phyloP scores from a whole-genome alignment of 768 basidiomycete species.

The Solioccasus polychromus region DNA sequence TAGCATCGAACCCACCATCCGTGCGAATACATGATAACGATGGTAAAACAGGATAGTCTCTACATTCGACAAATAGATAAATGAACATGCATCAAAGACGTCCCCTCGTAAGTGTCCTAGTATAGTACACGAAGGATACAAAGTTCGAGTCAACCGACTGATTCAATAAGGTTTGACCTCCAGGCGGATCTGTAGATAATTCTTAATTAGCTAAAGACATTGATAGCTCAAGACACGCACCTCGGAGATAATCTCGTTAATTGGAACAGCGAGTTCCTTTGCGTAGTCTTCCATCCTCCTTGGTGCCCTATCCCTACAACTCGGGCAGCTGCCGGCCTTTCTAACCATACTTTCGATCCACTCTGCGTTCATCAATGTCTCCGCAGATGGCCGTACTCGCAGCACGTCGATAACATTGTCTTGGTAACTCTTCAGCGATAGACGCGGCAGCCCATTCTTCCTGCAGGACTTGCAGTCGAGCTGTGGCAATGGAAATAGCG shows the following conservation, averaged over 20 bases:
- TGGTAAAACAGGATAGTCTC: not conserved
- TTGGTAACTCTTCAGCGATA: constrained; percentile 31
- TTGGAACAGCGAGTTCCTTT: constrained; percentile 26
- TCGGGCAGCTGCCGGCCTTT: constrained; percentile 29
- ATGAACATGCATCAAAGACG: constrained; percentile 6
- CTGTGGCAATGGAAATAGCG: constrained; percentile 28
- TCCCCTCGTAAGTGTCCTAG: not conserved
- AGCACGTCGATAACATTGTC: constrained; percentile 33
- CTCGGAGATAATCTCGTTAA: constrained; percentile 28
- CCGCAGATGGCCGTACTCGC: constrained; percentile 31
- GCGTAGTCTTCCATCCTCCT: constrained; percentile 29
- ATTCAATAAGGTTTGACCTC: constrained; percentile 30
- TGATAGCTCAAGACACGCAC: constrained; percentile 12
- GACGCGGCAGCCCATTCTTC: constrained; percentile 33
- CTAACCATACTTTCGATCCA: constrained; percentile 31
- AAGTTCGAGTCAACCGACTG: constrained; percentile 14
- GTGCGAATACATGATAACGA: not conserved
- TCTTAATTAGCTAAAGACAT: not conserved
- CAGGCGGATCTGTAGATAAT: constrained; percentile 19
- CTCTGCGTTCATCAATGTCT: constrained; percentile 28
- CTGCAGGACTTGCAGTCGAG: constrained; percentile 35
- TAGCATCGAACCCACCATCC: no score
- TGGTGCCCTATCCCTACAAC: constrained; percentile 30
- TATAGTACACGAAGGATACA: not conserved
- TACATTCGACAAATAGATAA: constrained; percentile 1